These are phyloP conservation scores for Chenopodium quinoa DNA, from an alignment of 148 eudicot genomes.

Conservation along the genomic window DNA sequence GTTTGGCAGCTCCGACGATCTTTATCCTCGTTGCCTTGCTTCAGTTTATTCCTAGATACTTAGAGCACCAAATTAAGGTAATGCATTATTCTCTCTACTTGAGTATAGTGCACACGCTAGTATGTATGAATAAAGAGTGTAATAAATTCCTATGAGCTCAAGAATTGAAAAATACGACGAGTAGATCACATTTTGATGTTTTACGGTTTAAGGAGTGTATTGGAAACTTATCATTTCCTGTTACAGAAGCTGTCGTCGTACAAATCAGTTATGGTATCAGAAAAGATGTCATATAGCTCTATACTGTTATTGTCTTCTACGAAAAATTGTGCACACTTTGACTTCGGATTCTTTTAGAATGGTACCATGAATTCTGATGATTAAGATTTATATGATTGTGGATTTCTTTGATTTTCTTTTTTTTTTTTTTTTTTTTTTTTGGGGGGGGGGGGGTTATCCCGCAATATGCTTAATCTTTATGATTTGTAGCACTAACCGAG, in stretches of 20 bases:
- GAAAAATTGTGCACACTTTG: background rate
- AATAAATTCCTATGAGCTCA: background rate
- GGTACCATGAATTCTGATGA: background rate
- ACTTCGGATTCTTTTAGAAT: background rate
- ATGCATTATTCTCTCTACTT: background rate
- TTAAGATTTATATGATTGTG: background rate
- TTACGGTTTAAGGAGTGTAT: background rate
- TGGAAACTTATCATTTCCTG: background rate
- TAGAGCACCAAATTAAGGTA: constrained; percentile 39
- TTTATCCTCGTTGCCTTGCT: constrained; percentile 35
- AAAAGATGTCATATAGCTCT: background rate
- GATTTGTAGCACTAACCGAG: background rate
- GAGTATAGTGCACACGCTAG: background rate
- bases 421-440: too few species aligned
- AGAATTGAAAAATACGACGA: background rate
- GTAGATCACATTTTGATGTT: background rate
- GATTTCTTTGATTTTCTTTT: background rate
- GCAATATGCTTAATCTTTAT: background rate
- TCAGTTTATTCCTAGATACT: constrained; percentile 35
- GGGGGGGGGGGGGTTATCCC: background rate
- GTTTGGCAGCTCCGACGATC: constrained; percentile 44
- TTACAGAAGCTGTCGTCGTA: background rate
- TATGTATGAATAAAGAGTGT: too few species aligned
- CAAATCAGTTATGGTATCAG: background rate
- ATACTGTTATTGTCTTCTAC: background rate